Base-by-base conservation (phyloP, 148 eudicot species). In the Gaultheria prostrata region DNA sequence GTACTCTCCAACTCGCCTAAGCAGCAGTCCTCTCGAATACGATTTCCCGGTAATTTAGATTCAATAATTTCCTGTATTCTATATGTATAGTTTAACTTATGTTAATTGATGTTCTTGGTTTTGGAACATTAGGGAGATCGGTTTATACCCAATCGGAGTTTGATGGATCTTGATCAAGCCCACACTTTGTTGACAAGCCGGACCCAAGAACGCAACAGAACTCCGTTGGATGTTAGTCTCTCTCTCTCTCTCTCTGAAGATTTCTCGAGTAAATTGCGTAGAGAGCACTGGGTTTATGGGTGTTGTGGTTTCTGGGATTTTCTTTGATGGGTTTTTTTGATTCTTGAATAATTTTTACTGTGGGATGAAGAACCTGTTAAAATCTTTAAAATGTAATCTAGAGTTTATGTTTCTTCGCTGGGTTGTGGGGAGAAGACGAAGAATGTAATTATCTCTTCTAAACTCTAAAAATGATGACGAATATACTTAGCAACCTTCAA, bases 131-230 rank as follows among this genome's bases (percentile, higher is more conserved):
- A 88, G 90, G 90, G 90, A 13, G 90, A 89, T 82, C 82, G 91
- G 51, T 89, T 87, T 46, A 89, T 89, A 85, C 91, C 91, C 50
- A 89, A 82, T 73, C 65, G 91, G 89, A 89, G 91, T 79, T 87
- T 89, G 85, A 89, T 89, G 91, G 87, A 89, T 87, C 85, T 87
- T 75, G 88, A 89, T 84, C 89, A 84, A 77, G 91, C 91, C 30
- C 88, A 67, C n/a, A 82, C 81, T 84, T 75, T 78, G 78, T 83
- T 87, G 53, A 87, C 88, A 3, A 85, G 24, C 86, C 78, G 56
- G 78, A 80, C 82, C 30, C 76, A 48, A 79, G 76, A 80, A 73
- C 39, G 72, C 70, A 46, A 17, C 45, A 72, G 46, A 20, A 56
- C 83, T n/a, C 87, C 57, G 11, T 56, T 78, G 72, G 74, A 72